Base-by-base conservation (phyloP, 2,329 filamentous ascomycete genomes). In the Epicoccum nigrum region DNA sequence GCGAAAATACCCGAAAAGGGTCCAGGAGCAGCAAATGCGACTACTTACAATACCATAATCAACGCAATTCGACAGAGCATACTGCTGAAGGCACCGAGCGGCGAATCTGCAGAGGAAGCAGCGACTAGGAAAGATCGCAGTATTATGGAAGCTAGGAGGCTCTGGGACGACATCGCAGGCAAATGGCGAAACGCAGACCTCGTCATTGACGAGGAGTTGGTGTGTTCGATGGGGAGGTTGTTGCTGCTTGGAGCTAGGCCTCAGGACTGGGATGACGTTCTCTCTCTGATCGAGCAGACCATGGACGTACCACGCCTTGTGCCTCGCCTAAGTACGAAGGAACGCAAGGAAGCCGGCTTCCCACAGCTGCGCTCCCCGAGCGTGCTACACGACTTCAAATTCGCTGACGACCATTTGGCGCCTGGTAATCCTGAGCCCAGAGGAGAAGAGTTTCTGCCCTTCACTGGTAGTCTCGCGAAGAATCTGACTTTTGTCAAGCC, bases 21-120 rank as follows among this genome's bases (percentile, higher is more conserved):
- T 0, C 69, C 81, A 0, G 82, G 83, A 25, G 77, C 86, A 15
- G 86, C 92, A 3, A 84, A 95, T 73, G 73, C 78, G 58, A 64
- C 83, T 46, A 97, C 93, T 0, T 99, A 91, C 68, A 89, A 89
- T 1, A 92, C 85, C 37, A 88, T 99, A 54, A 71, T 99, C 43
- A 89, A 92, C 64, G 89, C 88, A 3, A 81, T 97, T 41, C 83
- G 65, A 38, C 66, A 67, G 51, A 72, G 38, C 21, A 55, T 65
- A 42, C 64, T 65, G 53, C 61, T 62, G 7, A 52, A 60, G 30
- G 55, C 44, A 11, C 69, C 69, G 25, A 60, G 49, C 12, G 53
- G 58, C 16, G 66, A 72, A 48, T 66, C 49, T 8, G 65, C 63
- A 32, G 59, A 64, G 17, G 59, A 70, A 53, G 59, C 50, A 40